Evolutionary conservation across 257 asterid genomes (phyloP), one percentile per base, ranked within the genome.

Genomic region (Salvia rosmarinus): DNA sequence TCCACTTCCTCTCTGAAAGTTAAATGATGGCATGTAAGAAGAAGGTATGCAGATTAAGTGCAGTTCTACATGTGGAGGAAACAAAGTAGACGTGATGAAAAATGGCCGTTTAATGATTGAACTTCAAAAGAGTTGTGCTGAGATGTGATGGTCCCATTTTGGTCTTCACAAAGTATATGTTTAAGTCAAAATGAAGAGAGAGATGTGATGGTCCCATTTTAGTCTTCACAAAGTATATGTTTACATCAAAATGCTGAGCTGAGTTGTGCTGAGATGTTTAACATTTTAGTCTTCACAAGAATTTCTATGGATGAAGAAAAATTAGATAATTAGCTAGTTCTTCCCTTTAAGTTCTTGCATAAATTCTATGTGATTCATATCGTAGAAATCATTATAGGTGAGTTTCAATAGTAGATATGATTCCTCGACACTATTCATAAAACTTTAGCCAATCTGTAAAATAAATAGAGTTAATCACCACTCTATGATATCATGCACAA

Each of bases 1-100:
- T 81, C 92, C 35, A 35, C 70, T 76, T 72, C 86, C 58, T 78
- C 83, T 83, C 93, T 88, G 62, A 10, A 73, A 61, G 25, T 68
- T 32, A 64, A 66, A 39, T 2, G 55, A 6, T 21, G 25, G 42
- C 63, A 9, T 9, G 42, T 46, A 20, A 56, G 49, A 25, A 10
- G 35, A 19, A 52, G 39, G 39, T 34, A 1, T 0, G 3, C 4
- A 34, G 37, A 34, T 1, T 34, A 6, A 34, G 37, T 34, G 37
- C 32, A 28, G 2, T 28, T 28, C 32, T 28, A 28, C 32, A 28
- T 4, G 4, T 28, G 32, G 2, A 28, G 32, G 1, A 28, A 1
- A 28, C n/a, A 4, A 28, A 28, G 32, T 1, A 28, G 32, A 28
- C 32, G 4, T 1, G 32, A 28, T 28, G 32, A 4, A 28, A 28